Percentiles rank a stretch among this genome's conserved stretches.
phyloP scores from a whole-genome alignment of 139 green algal species.

The Yamagishiella unicocca region DNA sequence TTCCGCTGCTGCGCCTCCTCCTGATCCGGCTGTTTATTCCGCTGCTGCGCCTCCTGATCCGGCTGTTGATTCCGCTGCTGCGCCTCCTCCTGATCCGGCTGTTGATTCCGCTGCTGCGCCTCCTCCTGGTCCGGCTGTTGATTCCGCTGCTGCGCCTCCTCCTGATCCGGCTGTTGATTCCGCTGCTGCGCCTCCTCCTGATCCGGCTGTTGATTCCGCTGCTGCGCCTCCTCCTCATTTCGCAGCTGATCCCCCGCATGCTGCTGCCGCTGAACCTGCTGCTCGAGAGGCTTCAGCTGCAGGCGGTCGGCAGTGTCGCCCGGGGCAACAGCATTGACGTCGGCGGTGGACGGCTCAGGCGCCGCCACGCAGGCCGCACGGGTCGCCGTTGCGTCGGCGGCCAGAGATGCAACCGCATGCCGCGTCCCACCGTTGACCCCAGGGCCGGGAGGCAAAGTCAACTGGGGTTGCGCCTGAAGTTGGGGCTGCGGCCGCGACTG shows the following conservation, averaged over 20 bases:
- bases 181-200: background rate
- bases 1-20: background rate
- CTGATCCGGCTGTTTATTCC: background rate
- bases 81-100: background rate
- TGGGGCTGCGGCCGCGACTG: too few relatives aligned
- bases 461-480: too few relatives aligned
- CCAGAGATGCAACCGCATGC: too few relatives aligned
- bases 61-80: background rate
- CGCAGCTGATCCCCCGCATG: too few relatives aligned
- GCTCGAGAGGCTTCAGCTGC: too few relatives aligned
- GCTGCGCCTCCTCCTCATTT: background rate
- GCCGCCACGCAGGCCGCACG: too few relatives aligned
- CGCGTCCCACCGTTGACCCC: too few relatives aligned
- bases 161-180: background rate
- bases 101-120: background rate
- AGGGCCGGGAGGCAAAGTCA: too few relatives aligned
- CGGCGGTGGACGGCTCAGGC: too few relatives aligned
- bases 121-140: background rate
- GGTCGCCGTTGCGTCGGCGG: too few relatives aligned
- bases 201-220: background rate
- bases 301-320: too few relatives aligned
- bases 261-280: background rate
- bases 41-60: background rate
- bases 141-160: background rate
- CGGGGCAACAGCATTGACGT: too few relatives aligned